phyloP scores from a whole-genome alignment of 768 basidiomycete species.

The Lactifluus pinguis region DNA sequence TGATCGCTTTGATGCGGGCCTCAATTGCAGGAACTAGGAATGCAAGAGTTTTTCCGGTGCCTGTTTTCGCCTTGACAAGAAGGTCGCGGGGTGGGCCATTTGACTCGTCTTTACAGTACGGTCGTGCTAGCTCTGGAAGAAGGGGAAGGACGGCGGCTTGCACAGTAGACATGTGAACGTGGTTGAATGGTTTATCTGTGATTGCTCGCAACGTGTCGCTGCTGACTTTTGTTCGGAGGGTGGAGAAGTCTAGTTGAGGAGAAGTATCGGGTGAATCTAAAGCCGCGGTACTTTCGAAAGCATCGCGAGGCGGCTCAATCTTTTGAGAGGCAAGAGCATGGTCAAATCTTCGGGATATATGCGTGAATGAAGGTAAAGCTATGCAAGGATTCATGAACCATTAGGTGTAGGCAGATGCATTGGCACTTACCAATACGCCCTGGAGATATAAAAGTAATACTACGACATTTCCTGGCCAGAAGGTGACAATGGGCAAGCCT shows the following conservation, averaged over 20 bases:
- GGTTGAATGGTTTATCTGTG: conserved; percentile 52
- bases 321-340: conserved; percentile 15
- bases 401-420: background rate
- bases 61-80: conserved; percentile 80
- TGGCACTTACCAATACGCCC: background rate
- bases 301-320: background rate
- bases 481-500: background rate
- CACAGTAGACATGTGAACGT: conserved; percentile 69
- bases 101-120: conserved; percentile 33
- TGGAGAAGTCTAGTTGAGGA: conserved; percentile 23
- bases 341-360: conserved; percentile 3
- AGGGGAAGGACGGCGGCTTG: conserved; percentile 71
- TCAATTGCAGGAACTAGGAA: conserved; percentile 87
- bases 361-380: conserved; percentile 11
- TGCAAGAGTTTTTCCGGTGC: conserved; percentile 83
- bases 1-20: conserved; percentile 54
- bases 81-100: conserved; percentile 45
- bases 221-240: conserved; percentile 27
- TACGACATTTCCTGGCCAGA: background rate
- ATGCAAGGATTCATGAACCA: background rate
- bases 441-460: background rate
- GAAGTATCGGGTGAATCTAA: background rate
- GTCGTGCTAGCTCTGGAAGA: conserved; percentile 58
- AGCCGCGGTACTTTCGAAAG: background rate
- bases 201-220: conserved; percentile 46